Conservation (phyloP, 768 basidiomycete species). For the Naganishia antarctica region DNA sequence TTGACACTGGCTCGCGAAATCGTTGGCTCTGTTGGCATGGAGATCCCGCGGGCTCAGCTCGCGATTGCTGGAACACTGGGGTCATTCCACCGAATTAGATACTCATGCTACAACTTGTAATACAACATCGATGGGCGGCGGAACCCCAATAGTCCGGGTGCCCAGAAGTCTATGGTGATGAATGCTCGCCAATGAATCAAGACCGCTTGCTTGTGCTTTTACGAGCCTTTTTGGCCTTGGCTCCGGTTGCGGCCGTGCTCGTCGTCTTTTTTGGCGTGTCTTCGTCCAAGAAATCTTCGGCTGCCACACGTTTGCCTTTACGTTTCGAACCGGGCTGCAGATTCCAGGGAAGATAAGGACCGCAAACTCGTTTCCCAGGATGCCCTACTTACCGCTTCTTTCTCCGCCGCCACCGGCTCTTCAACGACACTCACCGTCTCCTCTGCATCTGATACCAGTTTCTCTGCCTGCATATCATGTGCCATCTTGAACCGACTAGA, state of each 20-base stretch:
- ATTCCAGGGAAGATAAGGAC: too few species aligned
- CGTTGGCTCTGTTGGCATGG: too few species aligned
- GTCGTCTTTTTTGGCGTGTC: not conserved
- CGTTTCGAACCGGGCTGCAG: not conserved
- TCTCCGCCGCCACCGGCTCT: not conserved
- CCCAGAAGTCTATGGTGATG: not conserved
- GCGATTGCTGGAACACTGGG: too few species aligned
- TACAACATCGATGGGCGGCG: not conserved
- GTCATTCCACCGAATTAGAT: not conserved
- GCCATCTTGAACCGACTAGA: constrained; percentile 23
- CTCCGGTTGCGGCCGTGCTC: not conserved
- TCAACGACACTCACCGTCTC: not conserved
- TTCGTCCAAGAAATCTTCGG: constrained; percentile 18
- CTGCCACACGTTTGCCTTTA: constrained; percentile 16
- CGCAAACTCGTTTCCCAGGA: too few species aligned
- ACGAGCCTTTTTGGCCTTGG: not conserved
- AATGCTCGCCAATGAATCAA: not conserved
- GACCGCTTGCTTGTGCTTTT: constrained; percentile 13
- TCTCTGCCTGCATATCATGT: not conserved
- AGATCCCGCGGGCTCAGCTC: too few species aligned
- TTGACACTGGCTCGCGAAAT: too few species aligned
- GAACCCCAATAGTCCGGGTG: not conserved
- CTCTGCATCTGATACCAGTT: not conserved
- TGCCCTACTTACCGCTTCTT: not conserved
- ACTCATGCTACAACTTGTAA: not conserved